Conservation (phyloP, 2,329 filamentous ascomycete species). For the Alternaria ventricosa region DNA sequence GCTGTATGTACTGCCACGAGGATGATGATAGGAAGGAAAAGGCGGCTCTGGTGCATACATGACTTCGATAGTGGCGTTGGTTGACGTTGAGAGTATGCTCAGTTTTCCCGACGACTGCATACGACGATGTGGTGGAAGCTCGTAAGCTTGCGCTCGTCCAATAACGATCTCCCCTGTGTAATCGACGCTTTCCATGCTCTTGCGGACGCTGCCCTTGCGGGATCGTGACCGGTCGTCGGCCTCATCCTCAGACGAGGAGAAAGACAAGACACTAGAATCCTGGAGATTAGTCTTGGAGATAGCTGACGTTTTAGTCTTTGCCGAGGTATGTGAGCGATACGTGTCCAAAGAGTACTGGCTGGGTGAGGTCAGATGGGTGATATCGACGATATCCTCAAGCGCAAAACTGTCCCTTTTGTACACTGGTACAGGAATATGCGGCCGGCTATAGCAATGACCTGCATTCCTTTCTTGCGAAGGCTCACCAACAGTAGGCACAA, state of each 20-base stretch:
- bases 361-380: conserved; percentile 35
- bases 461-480: conserved; percentile 15
- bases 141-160: conserved; percentile 47
- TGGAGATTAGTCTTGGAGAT: conserved; percentile 45
- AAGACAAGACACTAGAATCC: conserved; percentile 49
- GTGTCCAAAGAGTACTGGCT: conserved; percentile 40
- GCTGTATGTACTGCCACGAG: conserved; percentile 24
- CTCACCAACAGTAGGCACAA: conserved; percentile 27
- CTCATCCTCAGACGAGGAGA: conserved; percentile 50
- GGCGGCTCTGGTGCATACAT: conserved; percentile 46
- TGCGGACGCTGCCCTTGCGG: conserved; percentile 31
- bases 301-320: conserved; percentile 43
- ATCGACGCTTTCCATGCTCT: conserved; percentile 44
- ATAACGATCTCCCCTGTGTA: conserved; percentile 46
- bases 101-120: conserved; percentile 39
- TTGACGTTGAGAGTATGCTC: conserved; percentile 44
- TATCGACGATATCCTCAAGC: conserved; percentile 29
- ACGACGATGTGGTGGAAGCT: conserved; percentile 35
- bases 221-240: conserved; percentile 25
- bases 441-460: conserved; percentile 14
- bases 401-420: conserved; percentile 29
- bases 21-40: conserved; percentile 25
- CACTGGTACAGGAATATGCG: conserved; percentile 18
- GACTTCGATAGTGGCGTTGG: conserved; percentile 48
- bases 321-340: conserved; percentile 32